Evolutionary conservation across 305 asterid genomes (phyloP).

Genomic region (Fraxinus baroniana): DNA sequence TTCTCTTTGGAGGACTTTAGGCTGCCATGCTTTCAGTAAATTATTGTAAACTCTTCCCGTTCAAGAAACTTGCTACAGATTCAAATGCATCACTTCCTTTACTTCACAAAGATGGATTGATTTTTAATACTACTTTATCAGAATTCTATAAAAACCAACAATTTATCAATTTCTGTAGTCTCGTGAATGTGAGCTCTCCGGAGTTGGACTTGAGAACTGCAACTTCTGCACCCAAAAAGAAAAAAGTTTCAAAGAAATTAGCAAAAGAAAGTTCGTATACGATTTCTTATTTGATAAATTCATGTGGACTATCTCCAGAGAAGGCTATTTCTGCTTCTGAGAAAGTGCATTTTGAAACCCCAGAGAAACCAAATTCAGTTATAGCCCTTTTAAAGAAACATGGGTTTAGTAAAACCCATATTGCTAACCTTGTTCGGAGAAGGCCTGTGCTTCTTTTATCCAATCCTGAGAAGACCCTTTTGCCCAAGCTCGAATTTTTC

Average conservation of each 20-base stretch:
- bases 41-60: too few relatives aligned
- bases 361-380: slow-evolving; percentile 30
- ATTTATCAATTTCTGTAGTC: background rate
- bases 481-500: slow-evolving; percentile 35
- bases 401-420: slow-evolving; percentile 36
- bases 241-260: background rate
- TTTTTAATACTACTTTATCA: background rate
- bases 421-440: slow-evolving; percentile 13
- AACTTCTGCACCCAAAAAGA: background rate
- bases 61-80: background rate
- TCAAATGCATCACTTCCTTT: background rate
- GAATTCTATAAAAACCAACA: background rate
- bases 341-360: slow-evolving; percentile 24
- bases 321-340: slow-evolving; percentile 34
- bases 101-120: background rate
- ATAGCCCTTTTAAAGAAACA: slow-evolving; percentile 24
- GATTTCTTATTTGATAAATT: slow-evolving; percentile 33
- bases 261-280: slow-evolving; percentile 12
- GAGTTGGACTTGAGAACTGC: background rate
- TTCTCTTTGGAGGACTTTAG: background rate
- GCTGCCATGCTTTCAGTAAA: background rate
- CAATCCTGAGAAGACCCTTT: slow-evolving; percentile 27
- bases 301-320: slow-evolving; percentile 37
- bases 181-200: background rate
- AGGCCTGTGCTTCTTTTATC: slow-evolving; percentile 15